phyloP scores from a whole-genome alignment of 2,329 filamentous ascomycete genomes.

The Pyrenophora tritici-repentis region DNA sequence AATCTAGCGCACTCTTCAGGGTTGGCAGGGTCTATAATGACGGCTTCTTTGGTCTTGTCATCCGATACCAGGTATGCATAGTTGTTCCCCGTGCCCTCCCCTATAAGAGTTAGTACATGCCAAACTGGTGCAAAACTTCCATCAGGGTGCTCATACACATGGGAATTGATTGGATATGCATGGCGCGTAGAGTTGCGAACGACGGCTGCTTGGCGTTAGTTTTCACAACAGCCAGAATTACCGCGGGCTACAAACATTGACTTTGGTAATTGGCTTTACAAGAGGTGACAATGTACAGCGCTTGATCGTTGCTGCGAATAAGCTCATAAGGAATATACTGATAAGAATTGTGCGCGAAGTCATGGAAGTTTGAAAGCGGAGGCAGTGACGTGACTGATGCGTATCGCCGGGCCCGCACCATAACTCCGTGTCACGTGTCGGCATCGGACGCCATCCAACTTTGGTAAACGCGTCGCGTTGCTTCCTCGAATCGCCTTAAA shows the following conservation, averaged over 20 bases:
- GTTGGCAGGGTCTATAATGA: constrained; percentile 79
- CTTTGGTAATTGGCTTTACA: constrained; percentile 20
- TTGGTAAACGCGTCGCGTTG: too few relatives aligned
- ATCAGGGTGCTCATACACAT: constrained; percentile 68
- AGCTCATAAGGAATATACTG: constrained; percentile 41
- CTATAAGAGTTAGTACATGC: constrained; percentile 50
- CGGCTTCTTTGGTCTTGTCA: constrained; percentile 56
- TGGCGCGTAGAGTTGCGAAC: constrained; percentile 54
- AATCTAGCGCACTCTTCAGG: constrained; percentile 69
- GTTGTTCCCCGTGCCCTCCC: constrained; percentile 79
- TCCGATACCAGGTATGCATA: constrained; percentile 72
- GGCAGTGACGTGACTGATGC: constrained; percentile 31
- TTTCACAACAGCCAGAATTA: not conserved
- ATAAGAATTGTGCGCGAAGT: constrained; percentile 53
- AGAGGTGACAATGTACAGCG: constrained; percentile 29
- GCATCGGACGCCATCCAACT: too few relatives aligned
- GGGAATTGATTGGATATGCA: constrained; percentile 87
- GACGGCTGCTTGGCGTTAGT: constrained; percentile 37
- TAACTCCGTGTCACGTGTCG: not conserved
- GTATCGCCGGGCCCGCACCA: constrained; percentile 1
- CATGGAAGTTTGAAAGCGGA: constrained; percentile 49
- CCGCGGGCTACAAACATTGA: not conserved
- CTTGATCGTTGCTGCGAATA: constrained; percentile 35
- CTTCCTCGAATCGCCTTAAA: too few relatives aligned
- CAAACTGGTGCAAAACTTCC: not conserved